Base-by-base conservation (phyloP, 805 yeast genomes). In the Candida wancherniae region DNA sequence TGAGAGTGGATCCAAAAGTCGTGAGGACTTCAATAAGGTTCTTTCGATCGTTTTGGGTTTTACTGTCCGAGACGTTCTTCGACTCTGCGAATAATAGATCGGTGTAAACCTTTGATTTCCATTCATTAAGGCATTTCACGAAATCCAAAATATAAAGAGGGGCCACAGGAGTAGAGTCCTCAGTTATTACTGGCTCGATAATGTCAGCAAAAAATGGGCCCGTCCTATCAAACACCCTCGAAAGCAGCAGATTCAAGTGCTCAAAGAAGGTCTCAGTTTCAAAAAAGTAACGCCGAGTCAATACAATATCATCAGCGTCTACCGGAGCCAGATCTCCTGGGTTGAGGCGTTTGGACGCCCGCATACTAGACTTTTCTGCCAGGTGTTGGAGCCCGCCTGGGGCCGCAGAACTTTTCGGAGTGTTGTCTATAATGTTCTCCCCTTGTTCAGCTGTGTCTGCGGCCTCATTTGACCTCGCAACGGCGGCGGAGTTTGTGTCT, bases 1-100 rank as follows among this genome's bases (percentile, higher is more conserved):
- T 15, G 13, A 37, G 28, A 14, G 36, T 42, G 24, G 42, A 48
- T 3, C 60, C 61, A 31, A 58, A 61, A 3, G 45, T 45, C 12
- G 55, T 51, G n/a, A 64, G 48, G 1, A 63, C 64, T 21, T 62
- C 69, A 3, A 63, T 33, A 11, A 63, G 49, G 24, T 54, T 52
- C 9, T 50, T 33, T 22, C 55, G 54, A 26, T 63, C 66, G 19
- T 53, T 57, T 10, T 57, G 53, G 29, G 27, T 31, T 15, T 33
- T 25, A 20, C 21, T 16, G 22, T 23, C 26, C 8, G 31, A 19
- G 10, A 33, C 28, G 4, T 31, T 22, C 4, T 30, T 36, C 11
- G 37, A 38, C 10, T 40, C 44, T 3, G 39, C 36, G 13, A 51
- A 37, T 4, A 57, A 31, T 3, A 47, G 26, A 4, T 34, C 26